Conservation (phyloP, 2,329 filamentous ascomycete species). For the Gyromitra esculenta region DNA sequence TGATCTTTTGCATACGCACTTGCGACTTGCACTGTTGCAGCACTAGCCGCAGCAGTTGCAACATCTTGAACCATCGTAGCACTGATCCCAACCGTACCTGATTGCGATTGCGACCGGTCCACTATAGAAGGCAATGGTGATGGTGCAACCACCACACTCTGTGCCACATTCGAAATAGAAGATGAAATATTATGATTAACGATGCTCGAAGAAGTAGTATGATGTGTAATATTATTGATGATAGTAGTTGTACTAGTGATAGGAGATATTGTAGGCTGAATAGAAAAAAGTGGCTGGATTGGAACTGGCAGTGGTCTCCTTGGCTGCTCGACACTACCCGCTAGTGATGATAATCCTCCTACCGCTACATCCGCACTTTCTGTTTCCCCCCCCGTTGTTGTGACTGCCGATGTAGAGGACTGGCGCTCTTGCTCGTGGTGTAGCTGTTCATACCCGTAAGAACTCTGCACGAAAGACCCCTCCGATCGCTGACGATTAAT, state of each 20-base stretch:
- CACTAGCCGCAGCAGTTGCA: constrained; percentile 18
- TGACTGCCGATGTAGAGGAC: constrained; percentile 24
- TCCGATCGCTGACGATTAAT: constrained; percentile 19
- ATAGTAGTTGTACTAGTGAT: constrained; percentile 41
- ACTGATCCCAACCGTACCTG: constrained; percentile 15
- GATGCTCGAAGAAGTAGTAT: constrained; percentile 31
- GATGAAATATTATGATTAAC: constrained; percentile 33
- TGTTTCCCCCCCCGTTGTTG: constrained; percentile 5
- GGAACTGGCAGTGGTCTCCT: constrained; percentile 44
- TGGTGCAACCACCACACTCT: constrained; percentile 14
- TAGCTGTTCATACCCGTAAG: constrained; percentile 48
- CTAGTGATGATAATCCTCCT: constrained; percentile 1
- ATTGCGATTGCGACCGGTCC: constrained; percentile 21
- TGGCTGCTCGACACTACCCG: constrained; percentile 2
- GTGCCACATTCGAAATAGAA: constrained; percentile 18
- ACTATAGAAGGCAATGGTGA: constrained; percentile 5
- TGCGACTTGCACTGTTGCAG: constrained; percentile 17
- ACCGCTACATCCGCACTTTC: constrained; percentile 16
- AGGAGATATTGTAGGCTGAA: constrained; percentile 27
- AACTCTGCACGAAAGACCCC: constrained; percentile 27
- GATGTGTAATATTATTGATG: constrained; percentile 47
- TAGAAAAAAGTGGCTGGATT: constrained; percentile 24
- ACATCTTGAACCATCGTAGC: constrained; percentile 30
- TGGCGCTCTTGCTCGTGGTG: constrained; percentile 28
- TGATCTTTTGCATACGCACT: constrained; percentile 17